Evolutionary conservation across 768 basidiomycete genomes (phyloP), one percentile per base, ranked within the genome.

Genomic region (Clavulina sp.): DNA sequence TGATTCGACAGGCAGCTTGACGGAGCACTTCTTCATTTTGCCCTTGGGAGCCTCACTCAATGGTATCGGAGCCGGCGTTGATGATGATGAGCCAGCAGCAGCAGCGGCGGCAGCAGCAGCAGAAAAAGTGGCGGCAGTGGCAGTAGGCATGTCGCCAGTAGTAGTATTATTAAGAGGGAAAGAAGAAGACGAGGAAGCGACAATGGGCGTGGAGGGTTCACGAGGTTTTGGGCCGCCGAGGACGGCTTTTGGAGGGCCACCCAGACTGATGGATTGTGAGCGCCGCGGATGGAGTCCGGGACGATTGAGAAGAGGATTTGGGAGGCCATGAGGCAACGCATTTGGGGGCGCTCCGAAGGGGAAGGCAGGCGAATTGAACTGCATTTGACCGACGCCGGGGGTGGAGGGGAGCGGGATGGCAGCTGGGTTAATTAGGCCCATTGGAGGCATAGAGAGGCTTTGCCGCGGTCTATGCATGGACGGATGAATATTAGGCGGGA

Each of bases 221-320:
- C 81, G 74, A 26, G 43, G 43, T 41, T 77, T 74, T 9, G 81
- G 84, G 0, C 86, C 86, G 18, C 86, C 86, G 2, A 89, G 66
- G 0, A 77, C 73, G 0, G 86, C 86, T 63, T 88, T 89, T 5
- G 86, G 86, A n/a, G 86, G 86, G 4, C 86, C 86, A 9, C 86
- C 86, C 38, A 82, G 75, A 61, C 80, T 84, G 41, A 81, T 56
- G 56, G 73, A 75, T 16, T 43, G 53, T 13, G 49, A 21, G 29
- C 55, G 28, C 4, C 53, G 54, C 29, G 41, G 52, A 28, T 28
- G 43, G 43, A 46, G 9, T 46, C 43, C 43, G 9, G 13, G 24
- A 13, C 13, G 43, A 16, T 24, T 24, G 13, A 28, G 13, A 28
- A 9, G 13, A 46, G 43, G 43, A 19, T 19, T 19, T 38, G 34